These are phyloP conservation scores for Geoglossum cookeanum DNA, from an alignment of 2,329 filamentous ascomycete species.

Conservation along the genomic window DNA sequence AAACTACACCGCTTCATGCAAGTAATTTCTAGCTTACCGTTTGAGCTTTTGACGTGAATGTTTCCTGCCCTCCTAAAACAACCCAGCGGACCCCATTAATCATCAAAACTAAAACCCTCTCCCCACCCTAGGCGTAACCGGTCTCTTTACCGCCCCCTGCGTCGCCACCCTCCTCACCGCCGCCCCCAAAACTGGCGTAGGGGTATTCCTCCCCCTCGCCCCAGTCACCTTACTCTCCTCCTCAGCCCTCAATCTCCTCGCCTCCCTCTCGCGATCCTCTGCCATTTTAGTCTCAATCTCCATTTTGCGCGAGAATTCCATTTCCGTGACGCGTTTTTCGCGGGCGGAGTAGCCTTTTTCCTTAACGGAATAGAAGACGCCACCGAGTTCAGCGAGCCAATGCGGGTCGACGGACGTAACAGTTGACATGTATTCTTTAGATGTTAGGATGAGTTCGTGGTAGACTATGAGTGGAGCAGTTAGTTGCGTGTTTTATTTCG, in stretches of 20 bases:
- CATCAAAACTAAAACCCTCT: conserved; percentile 12
- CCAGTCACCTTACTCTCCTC: conserved; percentile 15
- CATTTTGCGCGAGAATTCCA: conserved; percentile 80
- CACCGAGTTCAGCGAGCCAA: conserved; percentile 91
- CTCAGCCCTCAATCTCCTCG: conserved; percentile 1
- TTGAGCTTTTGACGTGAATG: no score
- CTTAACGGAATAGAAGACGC: conserved; percentile 93
- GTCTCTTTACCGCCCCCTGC: conserved; percentile 23
- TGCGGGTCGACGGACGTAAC: conserved; percentile 92
- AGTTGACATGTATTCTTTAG: conserved; percentile 94
- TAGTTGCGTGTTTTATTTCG: not conserved
- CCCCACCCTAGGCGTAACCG: conserved; percentile 16
- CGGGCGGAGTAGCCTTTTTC: conserved; percentile 88
- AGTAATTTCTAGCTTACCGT: no score
- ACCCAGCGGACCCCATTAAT: not conserved
- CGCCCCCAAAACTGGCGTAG: conserved; percentile 3
- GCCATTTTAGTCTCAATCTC: conserved; percentile 90
- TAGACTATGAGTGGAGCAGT: conserved; percentile 38
- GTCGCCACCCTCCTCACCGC: conserved; percentile 17
- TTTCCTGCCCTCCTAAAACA: not conserved
- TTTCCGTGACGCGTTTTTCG: conserved; percentile 73
- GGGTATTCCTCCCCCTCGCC: not conserved
- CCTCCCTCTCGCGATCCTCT: conserved; percentile 52
- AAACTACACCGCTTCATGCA: no score
- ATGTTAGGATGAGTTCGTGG: conserved; percentile 91